Evolutionary conservation across 2,329 filamentous ascomycete genomes (phyloP).

Genomic region (Penicillium capsulatum): DNA sequence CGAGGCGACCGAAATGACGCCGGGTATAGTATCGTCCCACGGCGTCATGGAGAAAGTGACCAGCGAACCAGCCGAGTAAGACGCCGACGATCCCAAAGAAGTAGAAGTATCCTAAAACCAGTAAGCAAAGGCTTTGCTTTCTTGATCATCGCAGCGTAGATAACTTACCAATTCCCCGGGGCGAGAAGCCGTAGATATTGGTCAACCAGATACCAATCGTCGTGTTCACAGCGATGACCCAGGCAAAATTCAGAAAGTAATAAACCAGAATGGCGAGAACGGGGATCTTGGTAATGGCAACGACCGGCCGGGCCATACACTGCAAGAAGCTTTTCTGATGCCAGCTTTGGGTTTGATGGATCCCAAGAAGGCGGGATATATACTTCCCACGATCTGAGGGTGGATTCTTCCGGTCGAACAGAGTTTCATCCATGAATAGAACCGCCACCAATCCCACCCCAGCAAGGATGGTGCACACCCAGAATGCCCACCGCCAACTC

Average conservation of each 20-base stretch:
- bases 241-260: slow-evolving; percentile 38
- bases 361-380: slow-evolving; percentile 20
- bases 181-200: slow-evolving; percentile 48
- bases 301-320: slow-evolving; percentile 39
- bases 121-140: too few species aligned
- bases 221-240: slow-evolving; percentile 53
- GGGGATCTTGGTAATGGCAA: slow-evolving; percentile 35
- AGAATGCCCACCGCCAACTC: slow-evolving; percentile 32
- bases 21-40: slow-evolving; percentile 46
- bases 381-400: slow-evolving; percentile 5
- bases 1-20: slow-evolving; percentile 49
- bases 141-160: too few species aligned
- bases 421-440: slow-evolving; percentile 26
- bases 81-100: slow-evolving; percentile 53
- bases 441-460: slow-evolving; percentile 21
- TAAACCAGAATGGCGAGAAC: slow-evolving; percentile 29
- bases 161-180: slow-evolving; percentile 45
- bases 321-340: slow-evolving; percentile 39
- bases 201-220: slow-evolving; percentile 50
- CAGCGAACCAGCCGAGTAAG: slow-evolving; percentile 45
- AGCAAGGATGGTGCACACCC: slow-evolving; percentile 21
- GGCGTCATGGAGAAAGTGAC: slow-evolving; percentile 54
- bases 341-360: slow-evolving; percentile 24
- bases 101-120: slow-evolving; percentile 52
- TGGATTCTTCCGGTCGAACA: slow-evolving; percentile 22